Base-by-base conservation (phyloP, 495 filamentous ascomycete species). In the Oleoguttula mirabilis region DNA sequence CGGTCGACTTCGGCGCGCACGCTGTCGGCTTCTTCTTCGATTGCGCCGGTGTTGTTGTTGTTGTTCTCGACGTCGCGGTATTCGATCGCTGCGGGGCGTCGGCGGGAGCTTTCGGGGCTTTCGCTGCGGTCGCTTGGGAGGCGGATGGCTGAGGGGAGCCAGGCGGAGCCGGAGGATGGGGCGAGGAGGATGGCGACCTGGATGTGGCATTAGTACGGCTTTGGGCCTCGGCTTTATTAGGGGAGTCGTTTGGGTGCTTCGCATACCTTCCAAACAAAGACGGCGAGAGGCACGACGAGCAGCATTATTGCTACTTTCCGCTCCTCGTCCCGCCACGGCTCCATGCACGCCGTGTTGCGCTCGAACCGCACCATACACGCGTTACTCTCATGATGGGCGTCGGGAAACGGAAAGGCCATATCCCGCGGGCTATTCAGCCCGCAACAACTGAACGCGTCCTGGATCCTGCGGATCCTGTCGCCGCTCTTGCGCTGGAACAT, bases 381-480 rank as follows among this genome's bases (percentile, higher is more conserved):
- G 23, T 51, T 30, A n/a, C 33, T 33, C 12, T 43, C 44, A 24
- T 54, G 47, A 10, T 12, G 16, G 3, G 4, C 34, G 32, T 55
- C 57, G 17, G 48, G 48, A 45, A 79, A 79, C 8, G 79, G 79
- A 63, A 65, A 80, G 0, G 68, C 67, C 41, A 65, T 65, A 49
- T 85, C 77, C 38, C 55, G 61, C 3, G 68, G 50, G 16, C 63
- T 69, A 21, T 62, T 61, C 10, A 80, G 61, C 2, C 80, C 80
- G 45, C 80, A 85, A 58, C 80, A 85, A 7, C 67, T 51, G 28
- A 82, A 66, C 0, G 60, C 48, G 55, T 83, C 75, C 42, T 85
- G 79, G 45, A 85, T 79, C 7, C 56, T 36, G 35, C 70, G 59
- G 40, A 85, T 75, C 8, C 63, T 55, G 14, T 61, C 54, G 0